These are phyloP conservation scores for Pholiota molesta DNA, from an alignment of 768 basidiomycete species.

Conservation along the genomic window DNA sequence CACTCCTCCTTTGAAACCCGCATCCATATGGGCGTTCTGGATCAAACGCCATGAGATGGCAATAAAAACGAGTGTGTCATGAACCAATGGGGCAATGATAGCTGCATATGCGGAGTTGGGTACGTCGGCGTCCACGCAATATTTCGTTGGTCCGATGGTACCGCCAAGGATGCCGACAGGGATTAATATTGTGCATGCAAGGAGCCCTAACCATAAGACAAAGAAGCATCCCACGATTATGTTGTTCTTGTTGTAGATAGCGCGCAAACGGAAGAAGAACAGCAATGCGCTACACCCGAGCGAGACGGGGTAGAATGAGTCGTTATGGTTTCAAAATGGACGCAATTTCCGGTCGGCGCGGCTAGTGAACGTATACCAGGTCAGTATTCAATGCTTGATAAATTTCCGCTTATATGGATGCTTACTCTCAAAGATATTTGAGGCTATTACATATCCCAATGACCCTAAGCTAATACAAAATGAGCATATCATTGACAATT, in stretches of 20 bases:
- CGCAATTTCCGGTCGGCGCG: slow-evolving; percentile 1
- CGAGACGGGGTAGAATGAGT: slow-evolving; percentile 9
- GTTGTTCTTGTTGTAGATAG: slow-evolving; percentile 8
- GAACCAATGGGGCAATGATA: not conserved
- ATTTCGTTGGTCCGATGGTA: slow-evolving; percentile 7
- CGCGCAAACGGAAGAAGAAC: slow-evolving; percentile 11
- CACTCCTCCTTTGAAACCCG: slow-evolving; percentile 1
- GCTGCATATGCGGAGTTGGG: slow-evolving; percentile 6
- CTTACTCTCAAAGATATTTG: slow-evolving; percentile 10
- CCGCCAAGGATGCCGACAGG: slow-evolving; percentile 4
- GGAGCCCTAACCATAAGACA: slow-evolving; percentile 8
- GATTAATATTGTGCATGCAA: slow-evolving; percentile 2
- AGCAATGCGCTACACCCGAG: slow-evolving; percentile 7
- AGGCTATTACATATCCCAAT: slow-evolving; percentile 7
- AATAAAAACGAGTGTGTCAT: slow-evolving; percentile 15
- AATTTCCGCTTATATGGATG: not conserved
- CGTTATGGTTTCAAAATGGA: slow-evolving; percentile 7
- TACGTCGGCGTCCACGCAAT: slow-evolving; percentile 11
- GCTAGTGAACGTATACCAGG: not conserved
- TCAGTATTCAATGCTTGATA: too few relatives aligned
- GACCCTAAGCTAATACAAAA: not conserved
- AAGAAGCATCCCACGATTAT: slow-evolving; percentile 4
- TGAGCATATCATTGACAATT: not conserved
- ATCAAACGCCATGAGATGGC: slow-evolving; percentile 11
- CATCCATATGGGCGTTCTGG: not conserved